Evolutionary conservation across 345 rosid species (phyloP).

Genomic region (Cardiospermum halicacabum): DNA sequence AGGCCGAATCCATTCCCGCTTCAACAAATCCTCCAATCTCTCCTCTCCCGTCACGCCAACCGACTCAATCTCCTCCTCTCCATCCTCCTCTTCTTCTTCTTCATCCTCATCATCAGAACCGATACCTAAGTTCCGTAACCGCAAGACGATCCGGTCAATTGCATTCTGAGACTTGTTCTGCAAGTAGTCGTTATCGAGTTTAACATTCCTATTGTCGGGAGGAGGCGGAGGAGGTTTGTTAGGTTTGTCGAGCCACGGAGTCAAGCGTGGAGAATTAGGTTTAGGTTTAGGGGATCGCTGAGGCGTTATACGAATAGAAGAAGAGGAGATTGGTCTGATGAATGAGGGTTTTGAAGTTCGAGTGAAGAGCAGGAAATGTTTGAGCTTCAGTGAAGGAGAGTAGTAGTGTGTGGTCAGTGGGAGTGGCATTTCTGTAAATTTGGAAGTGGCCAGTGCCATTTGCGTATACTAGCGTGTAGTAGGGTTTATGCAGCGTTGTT

Average conservation of each 20-base stretch:
- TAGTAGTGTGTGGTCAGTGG: slow-evolving; percentile 41
- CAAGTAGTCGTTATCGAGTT: slow-evolving; percentile 1
- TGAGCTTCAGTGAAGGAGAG: slow-evolving; percentile 39
- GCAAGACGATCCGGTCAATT: slow-evolving; percentile 77
- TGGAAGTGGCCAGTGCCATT: slow-evolving; percentile 54
- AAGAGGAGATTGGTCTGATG: slow-evolving; percentile 34
- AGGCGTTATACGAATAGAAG: slow-evolving; percentile 30
- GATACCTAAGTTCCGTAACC: slow-evolving; percentile 75
- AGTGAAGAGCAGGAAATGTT: slow-evolving; percentile 34
- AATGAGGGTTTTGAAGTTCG: slow-evolving; percentile 32
- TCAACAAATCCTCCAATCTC: slow-evolving; percentile 69
- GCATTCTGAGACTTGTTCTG: slow-evolving; percentile 57
- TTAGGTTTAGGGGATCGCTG: slow-evolving; percentile 27
- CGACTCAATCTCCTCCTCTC: slow-evolving; percentile 12
- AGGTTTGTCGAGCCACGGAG: slow-evolving; percentile 52
- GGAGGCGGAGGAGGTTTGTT: slow-evolving; percentile 10
- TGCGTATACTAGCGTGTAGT: neutral
- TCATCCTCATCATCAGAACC: slow-evolving; percentile 62
- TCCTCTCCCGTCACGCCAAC: slow-evolving; percentile 66
- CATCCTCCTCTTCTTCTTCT: slow-evolving; percentile 24
- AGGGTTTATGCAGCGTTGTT: neutral
- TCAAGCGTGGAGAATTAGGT: slow-evolving; percentile 16
- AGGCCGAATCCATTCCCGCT: slow-evolving; percentile 86
- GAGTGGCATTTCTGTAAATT: slow-evolving; percentile 69
- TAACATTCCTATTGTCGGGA: no score